These are phyloP conservation scores for Penstemon davidsonii DNA, from an alignment of 257 asterid species.

Conservation along the genomic window DNA sequence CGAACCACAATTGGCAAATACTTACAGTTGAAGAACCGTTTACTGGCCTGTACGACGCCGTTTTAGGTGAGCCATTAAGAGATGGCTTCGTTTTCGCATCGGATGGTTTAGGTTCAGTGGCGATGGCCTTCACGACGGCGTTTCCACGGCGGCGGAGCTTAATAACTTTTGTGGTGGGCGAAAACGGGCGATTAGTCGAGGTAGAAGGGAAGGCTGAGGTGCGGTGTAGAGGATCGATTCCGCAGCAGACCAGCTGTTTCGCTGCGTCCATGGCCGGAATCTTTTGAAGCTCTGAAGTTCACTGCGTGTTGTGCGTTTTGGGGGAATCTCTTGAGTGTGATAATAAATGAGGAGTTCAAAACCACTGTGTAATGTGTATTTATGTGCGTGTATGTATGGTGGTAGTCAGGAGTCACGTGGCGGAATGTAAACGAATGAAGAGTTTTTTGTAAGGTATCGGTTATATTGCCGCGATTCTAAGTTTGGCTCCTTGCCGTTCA, in stretches of 20 bases:
- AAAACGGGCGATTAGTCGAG: conserved; percentile 28
- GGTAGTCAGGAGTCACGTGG: conserved; percentile 55
- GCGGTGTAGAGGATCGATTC: conserved; percentile 56
- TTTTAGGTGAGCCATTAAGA: conserved; percentile 44
- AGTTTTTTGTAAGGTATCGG: background rate
- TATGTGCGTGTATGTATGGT: background rate
- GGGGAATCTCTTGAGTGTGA: conserved; percentile 16
- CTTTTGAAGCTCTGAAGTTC: conserved; percentile 1
- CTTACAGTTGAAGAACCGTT: conserved; percentile 74
- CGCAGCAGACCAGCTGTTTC: conserved; percentile 75
- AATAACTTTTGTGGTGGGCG: conserved; percentile 21
- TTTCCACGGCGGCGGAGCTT: conserved; percentile 29
- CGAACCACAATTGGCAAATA: conserved; percentile 9
- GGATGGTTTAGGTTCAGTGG: conserved; percentile 80
- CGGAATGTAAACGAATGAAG: conserved; percentile 35
- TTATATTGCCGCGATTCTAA: conserved; percentile 36
- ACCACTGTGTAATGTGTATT: background rate
- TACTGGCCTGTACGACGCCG: conserved; percentile 52
- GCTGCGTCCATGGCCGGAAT: conserved; percentile 87
- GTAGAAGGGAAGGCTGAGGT: conserved; percentile 28
- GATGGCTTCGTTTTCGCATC: conserved; percentile 40
- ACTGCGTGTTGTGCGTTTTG: conserved; percentile 15
- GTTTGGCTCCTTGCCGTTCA: conserved; percentile 29
- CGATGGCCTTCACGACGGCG: conserved; percentile 69
- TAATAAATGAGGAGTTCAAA: conserved; percentile 16